Base-by-base conservation (phyloP, 768 basidiomycete genomes). In the Leccinum sublutescens region DNA sequence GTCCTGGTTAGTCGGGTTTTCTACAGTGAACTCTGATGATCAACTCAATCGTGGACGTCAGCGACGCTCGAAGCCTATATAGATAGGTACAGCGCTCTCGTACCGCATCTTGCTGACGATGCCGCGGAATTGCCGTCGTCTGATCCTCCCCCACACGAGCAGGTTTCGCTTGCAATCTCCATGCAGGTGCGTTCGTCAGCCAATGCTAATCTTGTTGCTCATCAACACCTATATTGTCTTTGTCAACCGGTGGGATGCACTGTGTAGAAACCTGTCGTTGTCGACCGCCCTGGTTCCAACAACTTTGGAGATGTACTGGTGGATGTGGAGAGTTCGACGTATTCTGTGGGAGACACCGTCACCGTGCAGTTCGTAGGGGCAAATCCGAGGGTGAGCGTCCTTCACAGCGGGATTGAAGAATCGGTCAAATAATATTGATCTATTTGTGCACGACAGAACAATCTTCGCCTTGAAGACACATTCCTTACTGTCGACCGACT, bases 31-130 rank as follows among this genome's bases (percentile, higher is more conserved):
- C 1, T n/a, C 1, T 1, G 45, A 17, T 3, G 2, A 5, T 33
- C 62, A 33, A 64, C 52, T 54, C 25, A 6, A 8, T 17, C 15
- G 15, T 21, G 55, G 12, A 55, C 6, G 9, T 50, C 62, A 90
- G 88, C 78, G 63, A 90, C 88, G 2, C 78, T 91, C n/a, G 89
- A 91, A 48, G 86, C 91, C 2, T 92, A 89, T 68, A 88, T 91
- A 59, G 80, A 90, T 71, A 87, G 86, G 66, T 92, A 91, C 71
- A 78, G 79, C 38, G 83, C 80, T 62, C 79, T 91, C 31, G 82
- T 90, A 11, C 78, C 82, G 4, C 87, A 80, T 77, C 77, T 91
- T 25, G 81, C 81, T 1, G 81, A 85, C 55, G 71, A 73, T 52
- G 77, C 60, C 3, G 66, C 68, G 6, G 81, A 79, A 2, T 69